These are phyloP conservation scores for Phytopythium chamaehyphon DNA, from an alignment of 352 stramenopile species.

Conservation along the genomic window DNA sequence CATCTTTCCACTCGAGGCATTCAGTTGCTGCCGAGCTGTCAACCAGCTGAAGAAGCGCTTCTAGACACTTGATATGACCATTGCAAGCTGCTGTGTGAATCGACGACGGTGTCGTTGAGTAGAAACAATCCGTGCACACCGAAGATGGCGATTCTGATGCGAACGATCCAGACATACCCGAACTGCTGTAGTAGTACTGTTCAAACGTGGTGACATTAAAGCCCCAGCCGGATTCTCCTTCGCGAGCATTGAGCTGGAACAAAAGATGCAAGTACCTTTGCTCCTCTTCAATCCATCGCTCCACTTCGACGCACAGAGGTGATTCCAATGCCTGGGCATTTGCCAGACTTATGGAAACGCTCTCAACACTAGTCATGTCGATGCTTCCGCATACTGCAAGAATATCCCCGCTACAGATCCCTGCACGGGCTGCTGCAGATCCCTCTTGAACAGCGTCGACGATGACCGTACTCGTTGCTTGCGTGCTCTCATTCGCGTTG, in stretches of 20 bases:
- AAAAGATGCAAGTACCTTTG: slow-evolving; percentile 38
- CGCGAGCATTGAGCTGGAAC: slow-evolving; percentile 11
- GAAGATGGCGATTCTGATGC: background rate
- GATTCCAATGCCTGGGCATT: slow-evolving; percentile 11
- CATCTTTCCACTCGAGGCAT: slow-evolving; percentile 48
- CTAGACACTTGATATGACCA: slow-evolving; percentile 49
- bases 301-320: slow-evolving; percentile 28
- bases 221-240: background rate
- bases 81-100: slow-evolving; percentile 52
- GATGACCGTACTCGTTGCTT: slow-evolving; percentile 3
- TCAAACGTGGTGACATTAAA: slow-evolving; percentile 38
- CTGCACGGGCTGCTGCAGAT: too few species aligned
- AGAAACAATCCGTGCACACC: slow-evolving; percentile 54
- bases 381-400: slow-evolving; percentile 2
- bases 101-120: slow-evolving; percentile 43
- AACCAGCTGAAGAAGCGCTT: slow-evolving; percentile 26
- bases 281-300: slow-evolving; percentile 38
- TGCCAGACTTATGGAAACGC: background rate
- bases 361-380: background rate
- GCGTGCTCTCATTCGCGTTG: too few species aligned
- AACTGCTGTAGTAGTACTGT: slow-evolving; percentile 41
- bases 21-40: slow-evolving; percentile 3
- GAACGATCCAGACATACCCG: slow-evolving; percentile 2
- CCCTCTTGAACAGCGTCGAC: background rate
- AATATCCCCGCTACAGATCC: slow-evolving; percentile 13